Evolutionary conservation across 2,329 filamentous ascomycete genomes (phyloP).

Genomic region (Xylariaceae sp.): DNA sequence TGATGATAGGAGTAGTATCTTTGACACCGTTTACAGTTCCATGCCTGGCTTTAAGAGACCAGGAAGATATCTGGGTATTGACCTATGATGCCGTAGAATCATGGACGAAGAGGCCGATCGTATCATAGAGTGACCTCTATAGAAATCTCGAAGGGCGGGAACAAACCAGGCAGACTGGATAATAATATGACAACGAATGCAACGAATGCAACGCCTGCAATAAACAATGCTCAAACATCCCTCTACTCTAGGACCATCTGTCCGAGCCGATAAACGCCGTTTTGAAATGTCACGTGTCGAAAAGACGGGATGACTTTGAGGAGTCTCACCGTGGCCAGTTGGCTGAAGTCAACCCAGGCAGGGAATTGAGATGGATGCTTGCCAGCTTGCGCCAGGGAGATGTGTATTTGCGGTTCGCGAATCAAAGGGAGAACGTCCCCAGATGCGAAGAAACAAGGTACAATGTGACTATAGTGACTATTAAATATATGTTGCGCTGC

Average conservation of each 20-base stretch:
- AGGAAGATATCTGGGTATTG: not conserved
- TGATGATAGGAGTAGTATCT: not conserved
- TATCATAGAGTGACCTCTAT: not conserved
- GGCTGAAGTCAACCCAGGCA: constrained; percentile 3
- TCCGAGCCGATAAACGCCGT: constrained; percentile 28
- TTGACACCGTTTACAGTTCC: not conserved
- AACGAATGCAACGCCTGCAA: constrained; percentile 13
- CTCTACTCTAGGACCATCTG: constrained; percentile 25
- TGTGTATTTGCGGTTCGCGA: constrained; percentile 12
- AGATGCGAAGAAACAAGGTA: constrained; percentile 21
- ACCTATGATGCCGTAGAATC: not conserved
- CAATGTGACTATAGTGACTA: constrained; percentile 18
- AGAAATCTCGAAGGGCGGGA: not conserved
- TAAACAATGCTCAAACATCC: constrained; percentile 11
- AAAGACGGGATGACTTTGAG: constrained; percentile 4
- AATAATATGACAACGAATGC: constrained; percentile 24
- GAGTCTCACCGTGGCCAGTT: constrained; percentile 2
- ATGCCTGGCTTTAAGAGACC: constrained; percentile 3
- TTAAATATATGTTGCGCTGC: constrained; percentile 22
- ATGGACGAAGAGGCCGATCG: not conserved
- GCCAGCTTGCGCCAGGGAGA: constrained; percentile 1
- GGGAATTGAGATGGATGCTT: constrained; percentile 6
- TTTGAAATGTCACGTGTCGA: constrained; percentile 16
- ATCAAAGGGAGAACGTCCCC: constrained; percentile 11
- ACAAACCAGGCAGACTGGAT: constrained; percentile 12